Percentiles rank a stretch among this genome's conserved stretches.
These are phyloP conservation scores for Eucalyptus microcorys DNA, from an alignment of 345 rosid species.

Conservation along the genomic window DNA sequence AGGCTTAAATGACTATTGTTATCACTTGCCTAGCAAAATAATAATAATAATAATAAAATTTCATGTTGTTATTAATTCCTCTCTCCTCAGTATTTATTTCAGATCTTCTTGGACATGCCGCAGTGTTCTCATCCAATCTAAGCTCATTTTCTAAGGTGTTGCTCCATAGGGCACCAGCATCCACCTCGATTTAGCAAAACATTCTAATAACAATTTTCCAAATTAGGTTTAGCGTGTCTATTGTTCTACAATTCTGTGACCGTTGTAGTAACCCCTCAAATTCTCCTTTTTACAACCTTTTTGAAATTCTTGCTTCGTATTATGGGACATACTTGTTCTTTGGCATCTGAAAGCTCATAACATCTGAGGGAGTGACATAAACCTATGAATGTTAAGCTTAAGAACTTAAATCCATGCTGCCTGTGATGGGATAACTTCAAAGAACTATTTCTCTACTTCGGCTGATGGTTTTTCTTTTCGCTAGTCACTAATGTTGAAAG, in stretches of 20 bases:
- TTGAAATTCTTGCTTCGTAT: not conserved
- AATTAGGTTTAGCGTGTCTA: not conserved
- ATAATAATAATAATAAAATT: not conserved
- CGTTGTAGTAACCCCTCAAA: not conserved
- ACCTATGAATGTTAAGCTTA: not conserved
- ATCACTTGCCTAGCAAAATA: not conserved
- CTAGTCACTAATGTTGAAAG: not conserved
- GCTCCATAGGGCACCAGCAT: not conserved
- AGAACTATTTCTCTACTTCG: not conserved
- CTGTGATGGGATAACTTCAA: not conserved
- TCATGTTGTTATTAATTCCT: not conserved
- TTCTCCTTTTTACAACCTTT: not conserved
- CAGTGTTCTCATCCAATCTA: not conserved
- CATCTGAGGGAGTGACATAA: not conserved
- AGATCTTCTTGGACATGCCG: not conserved
- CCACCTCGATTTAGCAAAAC: not conserved
- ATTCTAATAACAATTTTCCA: not conserved
- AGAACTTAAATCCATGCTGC: not conserved
- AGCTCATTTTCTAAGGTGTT: not conserved
- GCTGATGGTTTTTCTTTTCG: not conserved
- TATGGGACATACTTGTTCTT: not conserved
- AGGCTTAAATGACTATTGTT: not conserved
- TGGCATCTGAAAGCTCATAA: not conserved
- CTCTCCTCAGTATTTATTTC: not conserved
- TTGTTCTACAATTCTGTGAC: not conserved